These are phyloP conservation scores for Stylonectria norvegica DNA, from an alignment of 2,329 filamentous ascomycete genomes.

Conservation along the genomic window DNA sequence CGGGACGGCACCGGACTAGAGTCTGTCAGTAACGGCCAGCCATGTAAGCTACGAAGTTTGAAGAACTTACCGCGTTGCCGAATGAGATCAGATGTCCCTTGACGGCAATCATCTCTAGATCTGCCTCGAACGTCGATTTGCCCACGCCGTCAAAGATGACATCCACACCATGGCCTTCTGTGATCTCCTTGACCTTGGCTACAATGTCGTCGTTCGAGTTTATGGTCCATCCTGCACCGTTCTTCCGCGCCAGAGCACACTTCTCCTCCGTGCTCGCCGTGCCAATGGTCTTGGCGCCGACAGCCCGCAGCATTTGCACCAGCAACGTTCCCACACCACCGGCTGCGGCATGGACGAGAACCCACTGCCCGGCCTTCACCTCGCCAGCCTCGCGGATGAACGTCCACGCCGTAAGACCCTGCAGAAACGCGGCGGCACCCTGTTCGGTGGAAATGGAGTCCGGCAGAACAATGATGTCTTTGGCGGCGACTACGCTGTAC, in stretches of 20 bases:
- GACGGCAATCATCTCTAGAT: slow-evolving; percentile 67
- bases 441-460: slow-evolving; percentile 56
- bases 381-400: slow-evolving; percentile 73
- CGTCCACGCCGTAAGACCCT: slow-evolving; percentile 79
- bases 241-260: slow-evolving; percentile 61
- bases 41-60: background rate
- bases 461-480: slow-evolving; percentile 61
- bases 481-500: slow-evolving; percentile 52
- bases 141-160: slow-evolving; percentile 87
- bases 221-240: slow-evolving; percentile 70
- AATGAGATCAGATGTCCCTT: slow-evolving; percentile 79
- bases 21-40: slow-evolving; percentile 13
- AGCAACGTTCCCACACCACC: slow-evolving; percentile 77
- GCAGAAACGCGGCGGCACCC: slow-evolving; percentile 68
- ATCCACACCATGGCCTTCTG: slow-evolving; percentile 66
- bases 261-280: slow-evolving; percentile 75
- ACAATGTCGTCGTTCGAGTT: slow-evolving; percentile 64
- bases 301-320: slow-evolving; percentile 66
- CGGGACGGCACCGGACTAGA: slow-evolving; percentile 65
- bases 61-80: slow-evolving; percentile 66
- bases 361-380: slow-evolving; percentile 74
- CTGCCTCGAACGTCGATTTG: slow-evolving; percentile 77
- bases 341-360: slow-evolving; percentile 80
- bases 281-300: slow-evolving; percentile 76
- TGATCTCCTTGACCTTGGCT: slow-evolving; percentile 63